A percentile compares a stretch with the other conserved stretches of the same genome.
These are phyloP conservation scores for Pseudogymnoascus sp. DNA, from an alignment of 2,329 filamentous ascomycete genomes.

Conservation along the genomic window DNA sequence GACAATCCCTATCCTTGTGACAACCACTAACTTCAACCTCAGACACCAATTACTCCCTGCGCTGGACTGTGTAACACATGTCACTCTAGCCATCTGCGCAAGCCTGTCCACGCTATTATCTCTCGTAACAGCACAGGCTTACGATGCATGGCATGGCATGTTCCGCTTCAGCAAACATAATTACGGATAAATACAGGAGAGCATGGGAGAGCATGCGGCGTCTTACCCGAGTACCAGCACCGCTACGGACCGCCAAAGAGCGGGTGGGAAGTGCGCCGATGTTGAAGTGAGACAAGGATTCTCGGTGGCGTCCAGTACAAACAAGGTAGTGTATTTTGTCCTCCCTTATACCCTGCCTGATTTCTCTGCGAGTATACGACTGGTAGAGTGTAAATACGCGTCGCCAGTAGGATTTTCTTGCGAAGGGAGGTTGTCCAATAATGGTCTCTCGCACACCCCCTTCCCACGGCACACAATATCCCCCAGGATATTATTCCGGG, in stretches of 20 bases:
- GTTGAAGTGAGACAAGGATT: neutral
- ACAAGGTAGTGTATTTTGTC: neutral
- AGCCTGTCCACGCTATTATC: neutral
- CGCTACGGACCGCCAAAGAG: neutral
- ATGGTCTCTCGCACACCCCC: neutral
- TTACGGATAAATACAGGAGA: neutral
- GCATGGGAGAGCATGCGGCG: neutral
- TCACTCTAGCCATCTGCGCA: neutral
- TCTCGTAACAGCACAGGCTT: neutral
- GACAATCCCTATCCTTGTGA: neutral
- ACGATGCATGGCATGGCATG: neutral
- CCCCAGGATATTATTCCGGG: neutral
- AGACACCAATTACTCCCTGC: neutral
- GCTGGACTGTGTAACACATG: neutral
- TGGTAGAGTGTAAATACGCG: neutral
- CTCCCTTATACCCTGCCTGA: neutral
- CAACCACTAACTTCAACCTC: neutral
- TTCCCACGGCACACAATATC: neutral
- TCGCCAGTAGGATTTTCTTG: neutral
- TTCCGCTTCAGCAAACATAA: neutral
- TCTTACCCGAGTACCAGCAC: neutral
- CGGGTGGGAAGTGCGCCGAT: neutral
- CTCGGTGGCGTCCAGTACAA: neutral
- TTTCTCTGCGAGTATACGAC: neutral
- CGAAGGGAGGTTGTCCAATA: neutral